Percentiles rank a stretch among this genome's conserved stretches.
Conservation (phyloP, 2,329 filamentous ascomycete genomes). For the Waltergamsia citrina region DNA sequence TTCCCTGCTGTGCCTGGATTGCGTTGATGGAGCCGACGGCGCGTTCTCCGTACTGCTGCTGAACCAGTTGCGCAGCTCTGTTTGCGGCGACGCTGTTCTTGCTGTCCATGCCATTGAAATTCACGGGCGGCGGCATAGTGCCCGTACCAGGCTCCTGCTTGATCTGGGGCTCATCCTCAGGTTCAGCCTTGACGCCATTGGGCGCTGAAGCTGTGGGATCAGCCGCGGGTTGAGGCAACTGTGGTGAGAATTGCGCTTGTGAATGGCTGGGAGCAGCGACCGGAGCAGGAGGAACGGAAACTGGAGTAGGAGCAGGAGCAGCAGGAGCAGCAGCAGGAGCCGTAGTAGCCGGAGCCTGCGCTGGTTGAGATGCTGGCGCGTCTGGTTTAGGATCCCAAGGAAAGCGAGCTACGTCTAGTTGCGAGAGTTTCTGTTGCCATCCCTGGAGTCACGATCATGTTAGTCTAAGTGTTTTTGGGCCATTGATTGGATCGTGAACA, state of each 20-base stretch:
- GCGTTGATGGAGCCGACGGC: constrained; percentile 60
- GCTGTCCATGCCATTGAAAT: constrained; percentile 20
- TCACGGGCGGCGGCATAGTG: constrained; percentile 19
- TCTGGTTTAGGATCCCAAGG: constrained; percentile 90
- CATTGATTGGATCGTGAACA: background rate
- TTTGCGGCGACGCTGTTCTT: constrained; percentile 35
- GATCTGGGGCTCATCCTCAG: constrained; percentile 36
- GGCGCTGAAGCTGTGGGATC: constrained; percentile 11
- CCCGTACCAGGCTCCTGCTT: constrained; percentile 32
- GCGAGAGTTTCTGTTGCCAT: constrained; percentile 88
- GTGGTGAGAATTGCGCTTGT: constrained; percentile 20
- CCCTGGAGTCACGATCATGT: constrained; percentile 44
- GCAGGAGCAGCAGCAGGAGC: constrained; percentile 12
- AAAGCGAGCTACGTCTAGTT: constrained; percentile 76
- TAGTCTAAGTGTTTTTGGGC: constrained; percentile 10
- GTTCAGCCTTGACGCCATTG: constrained; percentile 35
- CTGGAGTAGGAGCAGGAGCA: constrained; percentile 9
- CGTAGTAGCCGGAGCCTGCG: constrained; percentile 15
- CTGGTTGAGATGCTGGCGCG: constrained; percentile 33
- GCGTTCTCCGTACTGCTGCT: constrained; percentile 50
- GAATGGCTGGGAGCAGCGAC: constrained; percentile 16
- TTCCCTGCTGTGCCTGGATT: constrained; percentile 16
- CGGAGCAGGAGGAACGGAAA: too few species aligned
- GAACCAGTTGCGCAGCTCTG: constrained; percentile 46
- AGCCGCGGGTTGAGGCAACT: constrained; percentile 19